phyloP scores from a whole-genome alignment of 441 rosid species.

The Eutrema salsugineum region DNA sequence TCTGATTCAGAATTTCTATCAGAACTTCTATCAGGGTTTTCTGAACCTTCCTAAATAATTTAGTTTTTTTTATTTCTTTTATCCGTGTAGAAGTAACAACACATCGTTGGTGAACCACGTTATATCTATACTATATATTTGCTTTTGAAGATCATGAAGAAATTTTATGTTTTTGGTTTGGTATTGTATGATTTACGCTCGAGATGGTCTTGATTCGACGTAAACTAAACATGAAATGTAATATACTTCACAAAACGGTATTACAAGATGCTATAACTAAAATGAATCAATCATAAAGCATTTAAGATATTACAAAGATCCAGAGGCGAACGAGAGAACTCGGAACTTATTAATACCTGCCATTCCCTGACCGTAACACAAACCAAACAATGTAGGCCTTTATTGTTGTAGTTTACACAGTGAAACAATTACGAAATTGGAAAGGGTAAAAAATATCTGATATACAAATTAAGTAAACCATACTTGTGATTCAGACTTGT shows the following conservation, averaged over 20 bases:
- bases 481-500: conserved; percentile 20
- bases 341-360: not conserved
- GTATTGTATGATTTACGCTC: not conserved
- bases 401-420: conserved; percentile 13
- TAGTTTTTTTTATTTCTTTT: too few relatives aligned
- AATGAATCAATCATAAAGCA: not conserved
- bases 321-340: not conserved
- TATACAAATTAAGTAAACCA: conserved; percentile 12
- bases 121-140: too few relatives aligned
- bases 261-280: not conserved
- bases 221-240: not conserved
- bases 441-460: conserved; percentile 5
- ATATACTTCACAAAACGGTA: not conserved
- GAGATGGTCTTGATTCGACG: not conserved
- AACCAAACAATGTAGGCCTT: not conserved
- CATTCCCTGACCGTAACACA: not conserved
- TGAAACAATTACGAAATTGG: conserved; percentile 20
- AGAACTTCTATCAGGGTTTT: too few relatives aligned
- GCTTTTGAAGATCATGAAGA: not conserved
- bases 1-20: too few relatives aligned
- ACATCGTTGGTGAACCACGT: too few relatives aligned
- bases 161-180: not conserved
- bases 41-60: too few relatives aligned
- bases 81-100: too few relatives aligned
- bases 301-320: not conserved